A percentile compares a stretch with the other conserved stretches of the same genome.
These are phyloP conservation scores for Solanum sejunctum DNA, from an alignment of 257 asterid genomes.

Conservation along the genomic window DNA sequence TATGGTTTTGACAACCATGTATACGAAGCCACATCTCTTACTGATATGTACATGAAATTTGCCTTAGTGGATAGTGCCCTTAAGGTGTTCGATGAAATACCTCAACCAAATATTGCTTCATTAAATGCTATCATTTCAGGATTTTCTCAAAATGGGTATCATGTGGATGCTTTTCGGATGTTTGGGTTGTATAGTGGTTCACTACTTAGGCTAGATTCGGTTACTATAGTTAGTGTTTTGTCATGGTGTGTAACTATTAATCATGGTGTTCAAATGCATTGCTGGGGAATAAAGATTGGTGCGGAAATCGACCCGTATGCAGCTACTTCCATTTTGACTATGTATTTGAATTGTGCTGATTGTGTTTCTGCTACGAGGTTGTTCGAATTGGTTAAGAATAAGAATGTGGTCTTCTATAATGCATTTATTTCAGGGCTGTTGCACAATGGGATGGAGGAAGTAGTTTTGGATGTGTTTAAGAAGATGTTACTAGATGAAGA, in stretches of 20 bases:
- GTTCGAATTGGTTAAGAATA: constrained; percentile 33
- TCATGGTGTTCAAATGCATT: constrained; percentile 53
- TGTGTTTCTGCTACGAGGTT: constrained; percentile 38
- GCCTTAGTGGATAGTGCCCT: constrained; percentile 20
- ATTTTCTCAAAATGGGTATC: constrained; percentile 40
- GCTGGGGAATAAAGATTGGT: constrained; percentile 68
- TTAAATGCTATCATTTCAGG: constrained; percentile 67
- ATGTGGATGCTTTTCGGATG: constrained; percentile 24
- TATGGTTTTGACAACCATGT: constrained; percentile 22
- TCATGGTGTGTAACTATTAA: constrained; percentile 31
- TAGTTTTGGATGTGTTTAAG: constrained; percentile 38
- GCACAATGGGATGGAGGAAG: constrained; percentile 36
- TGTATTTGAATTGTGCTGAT: constrained; percentile 51
- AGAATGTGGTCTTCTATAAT: constrained; percentile 55
- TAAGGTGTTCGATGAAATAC: constrained; percentile 77
- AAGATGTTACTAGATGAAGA: constrained; percentile 38
- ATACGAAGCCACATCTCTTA: constrained; percentile 58
- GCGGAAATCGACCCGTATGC: constrained; percentile 46
- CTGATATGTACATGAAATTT: constrained; percentile 49
- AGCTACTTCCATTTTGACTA: constrained; percentile 52
- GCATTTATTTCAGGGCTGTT: constrained; percentile 66
- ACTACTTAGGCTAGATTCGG: constrained; percentile 39
- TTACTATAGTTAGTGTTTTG: constrained; percentile 47
- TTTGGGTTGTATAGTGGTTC: constrained; percentile 23
- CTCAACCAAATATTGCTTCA: constrained; percentile 31